phyloP scores from a whole-genome alignment of 352 stramenopile genomes.

The Phytopythium vexans region DNA sequence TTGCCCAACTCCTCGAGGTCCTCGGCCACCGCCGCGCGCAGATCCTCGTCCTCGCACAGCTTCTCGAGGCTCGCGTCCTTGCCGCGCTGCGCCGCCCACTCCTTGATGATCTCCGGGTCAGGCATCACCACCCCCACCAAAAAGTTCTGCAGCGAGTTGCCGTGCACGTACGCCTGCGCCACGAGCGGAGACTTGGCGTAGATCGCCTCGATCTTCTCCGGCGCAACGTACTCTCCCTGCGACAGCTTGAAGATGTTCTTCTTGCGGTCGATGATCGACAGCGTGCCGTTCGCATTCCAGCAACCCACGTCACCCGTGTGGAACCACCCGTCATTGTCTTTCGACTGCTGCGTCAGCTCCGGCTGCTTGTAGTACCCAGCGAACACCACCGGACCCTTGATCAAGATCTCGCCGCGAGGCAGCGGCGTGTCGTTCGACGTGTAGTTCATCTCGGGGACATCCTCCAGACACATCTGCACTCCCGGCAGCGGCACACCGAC shows the following conservation, averaged over 20 bases:
- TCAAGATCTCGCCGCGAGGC: slow-evolving; percentile 84
- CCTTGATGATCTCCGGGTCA: slow-evolving; percentile 84
- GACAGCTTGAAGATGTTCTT: slow-evolving; percentile 95
- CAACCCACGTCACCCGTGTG: slow-evolving; percentile 96
- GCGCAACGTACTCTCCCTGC: slow-evolving; percentile 95
- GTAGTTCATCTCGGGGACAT: slow-evolving; percentile 98
- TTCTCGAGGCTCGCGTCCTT: slow-evolving; percentile 20
- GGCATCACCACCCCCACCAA: slow-evolving; percentile 94
- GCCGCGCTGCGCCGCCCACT: slow-evolving; percentile 59
- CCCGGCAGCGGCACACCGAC: slow-evolving; percentile 86
- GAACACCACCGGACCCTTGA: slow-evolving; percentile 82
- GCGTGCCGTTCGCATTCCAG: slow-evolving; percentile 90
- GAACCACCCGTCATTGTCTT: slow-evolving; percentile 94
- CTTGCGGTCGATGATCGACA: slow-evolving; percentile 90
- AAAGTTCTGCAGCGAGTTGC: slow-evolving; percentile 92
- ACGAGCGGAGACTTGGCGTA: slow-evolving; percentile 91
- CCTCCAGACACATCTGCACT: slow-evolving; percentile 90
- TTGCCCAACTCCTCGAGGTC: slow-evolving; percentile 70
- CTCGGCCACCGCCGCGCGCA: slow-evolving; percentile 58
- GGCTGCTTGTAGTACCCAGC: slow-evolving; percentile 95
- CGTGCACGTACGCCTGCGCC: slow-evolving; percentile 93
- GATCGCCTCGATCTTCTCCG: slow-evolving; percentile 96
- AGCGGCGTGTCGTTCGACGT: slow-evolving; percentile 41
- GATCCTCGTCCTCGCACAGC: slow-evolving; percentile 11
- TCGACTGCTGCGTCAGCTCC: slow-evolving; percentile 86